Percentiles rank a stretch among this genome's conserved stretches.
These are phyloP conservation scores for Mercurialis annua DNA, from an alignment of 345 rosid species.

Conservation along the genomic window DNA sequence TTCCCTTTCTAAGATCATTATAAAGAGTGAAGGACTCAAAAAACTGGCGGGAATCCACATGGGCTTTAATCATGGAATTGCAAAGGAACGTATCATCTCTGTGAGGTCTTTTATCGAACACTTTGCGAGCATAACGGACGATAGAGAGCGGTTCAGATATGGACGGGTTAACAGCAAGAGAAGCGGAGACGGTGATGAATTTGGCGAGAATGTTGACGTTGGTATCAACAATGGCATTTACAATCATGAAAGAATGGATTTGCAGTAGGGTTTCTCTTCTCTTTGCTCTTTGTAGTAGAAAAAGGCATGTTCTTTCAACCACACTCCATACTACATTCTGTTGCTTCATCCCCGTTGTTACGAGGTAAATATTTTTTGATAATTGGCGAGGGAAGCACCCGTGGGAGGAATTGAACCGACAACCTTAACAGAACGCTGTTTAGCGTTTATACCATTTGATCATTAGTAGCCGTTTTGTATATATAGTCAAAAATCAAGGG, in stretches of 20 bases:
- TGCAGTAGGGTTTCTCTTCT: conserved; percentile 40
- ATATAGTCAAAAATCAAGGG: too few relatives aligned
- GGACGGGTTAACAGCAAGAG: conserved; percentile 13
- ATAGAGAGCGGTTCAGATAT: conserved; percentile 20
- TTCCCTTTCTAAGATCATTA: conserved; percentile 39
- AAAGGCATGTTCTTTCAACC: conserved; percentile 49
- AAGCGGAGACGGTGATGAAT: conserved; percentile 39
- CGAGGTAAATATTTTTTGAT: too few relatives aligned
- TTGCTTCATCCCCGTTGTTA: too few relatives aligned
- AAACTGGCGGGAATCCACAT: conserved; percentile 38
- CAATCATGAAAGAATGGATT: conserved; percentile 66
- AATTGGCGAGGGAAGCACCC: too few relatives aligned
- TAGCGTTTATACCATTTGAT: too few relatives aligned
- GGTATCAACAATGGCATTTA: conserved; percentile 46
- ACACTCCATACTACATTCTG: conserved; percentile 38
- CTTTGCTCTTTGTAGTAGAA: conserved; percentile 42
- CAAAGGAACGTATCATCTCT: conserved; percentile 56
- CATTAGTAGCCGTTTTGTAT: too few relatives aligned
- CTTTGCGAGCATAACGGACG: conserved; percentile 44
- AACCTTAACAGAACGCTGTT: too few relatives aligned
- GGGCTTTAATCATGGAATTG: conserved; percentile 66
- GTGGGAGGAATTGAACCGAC: too few relatives aligned
- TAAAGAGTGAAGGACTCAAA: conserved; percentile 46
- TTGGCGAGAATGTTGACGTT: conserved; percentile 61
- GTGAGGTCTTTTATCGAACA: conserved; percentile 51